Evolutionary conservation across 805 yeast genomes (phyloP).

Genomic region (Saccharomycopsis javanensis): DNA sequence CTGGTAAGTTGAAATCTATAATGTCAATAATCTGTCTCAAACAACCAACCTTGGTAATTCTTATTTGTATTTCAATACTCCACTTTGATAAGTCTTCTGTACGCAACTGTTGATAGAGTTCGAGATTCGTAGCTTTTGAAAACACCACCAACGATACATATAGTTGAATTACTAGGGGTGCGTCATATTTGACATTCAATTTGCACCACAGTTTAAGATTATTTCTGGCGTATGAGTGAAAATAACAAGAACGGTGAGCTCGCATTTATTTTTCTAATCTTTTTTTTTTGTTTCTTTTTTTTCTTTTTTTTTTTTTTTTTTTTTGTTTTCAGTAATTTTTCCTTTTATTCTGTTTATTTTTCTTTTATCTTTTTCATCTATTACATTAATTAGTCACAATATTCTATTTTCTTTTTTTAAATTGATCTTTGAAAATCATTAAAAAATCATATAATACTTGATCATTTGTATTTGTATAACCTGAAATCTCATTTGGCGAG

Average conservation of each 20-base stretch:
- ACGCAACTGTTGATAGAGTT: too few relatives aligned
- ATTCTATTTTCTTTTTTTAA: not conserved
- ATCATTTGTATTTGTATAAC: too few relatives aligned
- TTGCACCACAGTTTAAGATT: not conserved
- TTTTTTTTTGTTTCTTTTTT: not conserved
- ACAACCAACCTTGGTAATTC: too few relatives aligned
- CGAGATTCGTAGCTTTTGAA: not conserved
- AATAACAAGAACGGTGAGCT: not conserved
- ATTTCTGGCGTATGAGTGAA: not conserved
- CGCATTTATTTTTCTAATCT: not conserved
- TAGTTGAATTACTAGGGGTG: not conserved
- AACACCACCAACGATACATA: too few relatives aligned
- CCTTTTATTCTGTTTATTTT: not conserved
- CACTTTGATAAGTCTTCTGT: too few relatives aligned
- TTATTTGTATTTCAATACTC: too few relatives aligned
- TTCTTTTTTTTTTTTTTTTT: not conserved
- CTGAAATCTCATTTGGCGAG: too few relatives aligned
- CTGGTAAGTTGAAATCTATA: too few relatives aligned
- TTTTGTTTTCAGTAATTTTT: not conserved
- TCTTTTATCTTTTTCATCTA: not conserved
- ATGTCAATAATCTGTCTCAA: too few relatives aligned
- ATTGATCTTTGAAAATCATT: not conserved
- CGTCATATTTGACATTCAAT: not conserved
- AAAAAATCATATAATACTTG: too few relatives aligned
- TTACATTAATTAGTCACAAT: not conserved